These are phyloP conservation scores for Pulveroboletus frians DNA, from an alignment of 768 basidiomycete species.

Conservation along the genomic window DNA sequence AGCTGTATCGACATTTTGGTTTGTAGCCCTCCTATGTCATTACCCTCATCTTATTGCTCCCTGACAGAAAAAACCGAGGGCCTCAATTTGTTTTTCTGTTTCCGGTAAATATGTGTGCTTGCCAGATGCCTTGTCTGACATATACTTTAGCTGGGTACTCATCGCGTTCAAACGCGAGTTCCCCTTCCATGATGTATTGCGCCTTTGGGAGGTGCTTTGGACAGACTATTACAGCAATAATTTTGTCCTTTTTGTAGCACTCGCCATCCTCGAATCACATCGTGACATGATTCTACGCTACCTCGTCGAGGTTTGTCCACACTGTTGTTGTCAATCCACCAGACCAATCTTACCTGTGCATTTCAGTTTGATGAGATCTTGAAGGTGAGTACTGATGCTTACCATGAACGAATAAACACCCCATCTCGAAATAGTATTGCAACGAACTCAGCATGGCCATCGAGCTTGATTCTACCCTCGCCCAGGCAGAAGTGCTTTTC, in stretches of 20 bases:
- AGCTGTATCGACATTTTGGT: constrained; percentile 90
- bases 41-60: not conserved
- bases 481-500: constrained; percentile 96
- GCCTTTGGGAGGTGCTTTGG: constrained; percentile 93
- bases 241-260: constrained; percentile 90
- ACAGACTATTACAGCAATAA: constrained; percentile 83
- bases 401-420: not conserved
- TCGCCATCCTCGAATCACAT: constrained; percentile 92
- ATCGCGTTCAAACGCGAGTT: constrained; percentile 98
- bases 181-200: constrained; percentile 82
- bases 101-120: constrained; percentile 57
- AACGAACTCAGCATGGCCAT: constrained; percentile 96
- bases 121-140: not conserved
- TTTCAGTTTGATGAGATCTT: constrained; percentile 56
- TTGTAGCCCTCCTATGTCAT: constrained; percentile 3
- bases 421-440: constrained; percentile 56
- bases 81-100: constrained; percentile 96
- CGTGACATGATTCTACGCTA: constrained; percentile 94
- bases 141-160: constrained; percentile 65
- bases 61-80: constrained; percentile 77
- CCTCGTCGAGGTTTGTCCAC: constrained; percentile 72
- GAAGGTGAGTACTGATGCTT: constrained; percentile 18
- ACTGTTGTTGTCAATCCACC: not conserved
- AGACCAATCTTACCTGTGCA: constrained; percentile 2
- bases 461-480: constrained; percentile 90